Evolutionary conservation across 2,329 filamentous ascomycete genomes (phyloP).

Genomic region (Triangularia verruculosa): DNA sequence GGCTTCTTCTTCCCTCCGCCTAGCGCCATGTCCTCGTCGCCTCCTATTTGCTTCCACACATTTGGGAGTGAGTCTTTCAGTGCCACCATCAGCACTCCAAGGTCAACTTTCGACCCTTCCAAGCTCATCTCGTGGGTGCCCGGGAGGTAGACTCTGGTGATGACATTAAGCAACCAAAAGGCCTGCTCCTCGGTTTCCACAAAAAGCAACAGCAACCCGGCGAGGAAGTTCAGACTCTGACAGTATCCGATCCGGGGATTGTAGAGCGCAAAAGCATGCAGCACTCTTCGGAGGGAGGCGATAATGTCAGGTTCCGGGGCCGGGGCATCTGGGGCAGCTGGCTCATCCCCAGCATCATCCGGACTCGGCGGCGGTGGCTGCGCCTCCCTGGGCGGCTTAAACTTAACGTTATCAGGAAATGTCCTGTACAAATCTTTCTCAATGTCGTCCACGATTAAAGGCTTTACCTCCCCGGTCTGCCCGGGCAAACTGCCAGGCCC

Average conservation of each 20-base stretch:
- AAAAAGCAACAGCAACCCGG: conserved; percentile 84
- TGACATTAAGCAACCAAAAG: conserved; percentile 90
- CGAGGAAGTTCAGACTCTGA: conserved; percentile 92
- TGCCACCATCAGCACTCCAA: conserved; percentile 86
- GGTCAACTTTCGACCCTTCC: conserved; percentile 88
- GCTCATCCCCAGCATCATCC: not conserved
- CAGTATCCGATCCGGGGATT: conserved; percentile 93
- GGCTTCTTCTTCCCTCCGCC: conserved; percentile 36
- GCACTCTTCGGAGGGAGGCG: conserved; percentile 74
- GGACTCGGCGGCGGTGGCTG: not conserved
- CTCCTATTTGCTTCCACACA: conserved; percentile 85
- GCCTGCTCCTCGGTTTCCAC: conserved; percentile 83
- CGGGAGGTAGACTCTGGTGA: conserved; percentile 82
- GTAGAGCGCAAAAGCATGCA: conserved; percentile 87
- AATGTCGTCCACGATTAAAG: conserved; percentile 81
- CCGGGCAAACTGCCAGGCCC: conserved; percentile 16
- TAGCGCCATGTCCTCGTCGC: conserved; percentile 60
- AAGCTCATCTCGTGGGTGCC: conserved; percentile 89
- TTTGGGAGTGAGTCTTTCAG: conserved; percentile 78
- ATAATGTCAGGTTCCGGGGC: conserved; percentile 72
- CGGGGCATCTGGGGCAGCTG: conserved; percentile 32
- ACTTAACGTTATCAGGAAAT: conserved; percentile 89
- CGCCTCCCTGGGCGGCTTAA: conserved; percentile 53
- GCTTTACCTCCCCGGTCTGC: conserved; percentile 50
- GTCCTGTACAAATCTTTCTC: conserved; percentile 91